Base-by-base conservation (phyloP, 2,329 filamentous ascomycete genomes). In the Neonectria hederae region DNA sequence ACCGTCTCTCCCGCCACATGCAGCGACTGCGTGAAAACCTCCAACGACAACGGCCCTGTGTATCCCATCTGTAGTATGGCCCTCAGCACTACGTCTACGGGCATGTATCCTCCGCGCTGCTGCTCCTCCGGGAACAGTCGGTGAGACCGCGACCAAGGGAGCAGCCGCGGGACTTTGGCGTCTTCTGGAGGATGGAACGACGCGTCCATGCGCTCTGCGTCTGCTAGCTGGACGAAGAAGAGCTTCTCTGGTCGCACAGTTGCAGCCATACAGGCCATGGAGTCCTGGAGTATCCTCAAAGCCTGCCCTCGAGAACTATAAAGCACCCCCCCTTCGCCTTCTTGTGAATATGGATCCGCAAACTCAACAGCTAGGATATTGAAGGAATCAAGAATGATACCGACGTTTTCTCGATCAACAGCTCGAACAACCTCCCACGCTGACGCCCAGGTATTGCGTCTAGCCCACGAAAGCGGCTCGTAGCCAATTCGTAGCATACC, bases 391-490 rank as follows among this genome's bases (percentile, higher is more conserved):
- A 67, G 46, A 11, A 67, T 57, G 1, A 65, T 62, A 1, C 65
- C 65, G 21, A 67, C 62, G 21, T 67, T 67, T 6, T 59, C 58
- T n/a, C 65, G 55, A 42, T 67, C 65, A 5, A 65, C 65, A 11
- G 65, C 65, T 8, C 62, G 65, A 13, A 67, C 62, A 19, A 67
- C 65, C 19, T 67, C 65, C 65, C 65, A 67, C 1, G 65, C 62
- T 8, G 65, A 62, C 19, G 65, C 65, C 65, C 65, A 67, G 8
- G 65, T 63, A 24, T 67, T 65, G 24, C 65, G 63, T 13, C 62
- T 45, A 2, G 65, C 65, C 62, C 65, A 67, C 2, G 65, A 67
- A 2, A 67, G 54, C 13, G 65, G 65, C n/a, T 67, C 65, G 28
- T 67, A 67, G 17, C 65, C 65, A 11, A 67, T 65, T 9, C 65